phyloP scores from a whole-genome alignment of 257 asterid species.

The Capsicum chinense region DNA sequence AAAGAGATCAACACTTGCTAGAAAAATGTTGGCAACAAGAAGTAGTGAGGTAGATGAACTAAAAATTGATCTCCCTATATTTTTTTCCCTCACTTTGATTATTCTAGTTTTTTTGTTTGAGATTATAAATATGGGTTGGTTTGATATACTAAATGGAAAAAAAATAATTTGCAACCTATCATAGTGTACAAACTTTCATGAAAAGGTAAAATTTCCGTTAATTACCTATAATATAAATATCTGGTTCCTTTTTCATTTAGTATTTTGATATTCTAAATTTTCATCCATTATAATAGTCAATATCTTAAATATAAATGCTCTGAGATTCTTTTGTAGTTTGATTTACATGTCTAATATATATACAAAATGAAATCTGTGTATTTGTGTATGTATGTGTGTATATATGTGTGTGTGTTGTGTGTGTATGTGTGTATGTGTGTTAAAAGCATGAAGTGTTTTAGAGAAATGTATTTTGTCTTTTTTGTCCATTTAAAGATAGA shows the following conservation, averaged over 20 bases:
- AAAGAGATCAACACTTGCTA: constrained; percentile 1
- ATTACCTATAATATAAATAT: too few species aligned
- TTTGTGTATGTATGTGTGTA: too few species aligned
- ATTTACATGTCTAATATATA: too few species aligned
- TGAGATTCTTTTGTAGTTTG: not conserved
- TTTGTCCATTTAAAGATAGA: too few species aligned
- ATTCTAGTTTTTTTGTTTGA: not conserved
- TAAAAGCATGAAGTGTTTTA: too few species aligned
- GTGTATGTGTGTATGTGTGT: too few species aligned
- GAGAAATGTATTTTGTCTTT: too few species aligned
- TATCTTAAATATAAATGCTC: not conserved
- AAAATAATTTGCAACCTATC: not conserved
- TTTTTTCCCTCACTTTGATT: not conserved
- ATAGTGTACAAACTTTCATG: not conserved
- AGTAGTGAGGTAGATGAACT: not conserved
- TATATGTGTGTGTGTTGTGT: too few species aligned
- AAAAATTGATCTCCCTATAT: not conserved
- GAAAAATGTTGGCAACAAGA: not conserved
- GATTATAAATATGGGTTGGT: not conserved
- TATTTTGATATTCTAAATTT: not conserved
- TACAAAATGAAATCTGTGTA: too few species aligned
- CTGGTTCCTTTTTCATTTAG: too few species aligned
- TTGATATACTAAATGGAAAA: not conserved
- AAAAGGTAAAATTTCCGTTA: not conserved
- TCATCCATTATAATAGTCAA: not conserved